These are phyloP conservation scores for Cylindrodendrum hubeiense DNA, from an alignment of 2,329 filamentous ascomycete genomes.

Conservation along the genomic window DNA sequence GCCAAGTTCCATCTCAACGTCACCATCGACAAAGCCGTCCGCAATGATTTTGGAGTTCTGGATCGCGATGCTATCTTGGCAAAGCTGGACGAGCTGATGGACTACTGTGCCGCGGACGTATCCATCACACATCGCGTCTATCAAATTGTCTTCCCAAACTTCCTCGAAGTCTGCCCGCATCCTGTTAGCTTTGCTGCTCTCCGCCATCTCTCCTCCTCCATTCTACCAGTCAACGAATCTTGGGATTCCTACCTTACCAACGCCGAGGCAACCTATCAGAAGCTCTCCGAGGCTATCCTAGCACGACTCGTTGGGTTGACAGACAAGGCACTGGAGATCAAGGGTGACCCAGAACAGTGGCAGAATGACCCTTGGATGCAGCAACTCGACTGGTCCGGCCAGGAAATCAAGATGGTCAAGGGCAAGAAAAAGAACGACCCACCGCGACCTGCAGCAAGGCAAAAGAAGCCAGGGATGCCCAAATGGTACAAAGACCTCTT, in stretches of 20 bases:
- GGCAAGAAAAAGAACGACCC: conserved; percentile 88
- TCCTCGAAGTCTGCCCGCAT: conserved; percentile 91
- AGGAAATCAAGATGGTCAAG: conserved; percentile 92
- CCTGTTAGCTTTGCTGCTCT: conserved; percentile 97
- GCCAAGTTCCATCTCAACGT: conserved; percentile 96
- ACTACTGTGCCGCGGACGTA: conserved; percentile 97
- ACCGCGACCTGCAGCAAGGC: conserved; percentile 80
- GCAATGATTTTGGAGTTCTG: conserved; percentile 88
- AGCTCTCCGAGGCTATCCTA: conserved; percentile 81
- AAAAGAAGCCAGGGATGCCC: conserved; percentile 96
- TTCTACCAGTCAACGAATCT: conserved; percentile 87
- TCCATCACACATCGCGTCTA: conserved; percentile 94
- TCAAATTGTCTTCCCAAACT: conserved; percentile 90
- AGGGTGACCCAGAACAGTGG: conserved; percentile 77
- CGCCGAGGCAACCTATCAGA: conserved; percentile 86
- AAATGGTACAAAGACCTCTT: conserved; percentile 97
- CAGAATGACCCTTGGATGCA: conserved; percentile 88
- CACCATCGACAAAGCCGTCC: conserved; percentile 87
- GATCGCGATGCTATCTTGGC: conserved; percentile 77
- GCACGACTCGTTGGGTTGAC: conserved; percentile 80
- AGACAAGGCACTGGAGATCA: conserved; percentile 81
- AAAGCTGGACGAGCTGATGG: conserved; percentile 84
- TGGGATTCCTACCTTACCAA: conserved; percentile 90
- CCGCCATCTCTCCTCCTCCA: conserved; percentile 92
- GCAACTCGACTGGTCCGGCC: conserved; percentile 95